Base-by-base conservation (phyloP, 2,329 filamentous ascomycete genomes). In the Stagonosporopsis vannaccii region DNA sequence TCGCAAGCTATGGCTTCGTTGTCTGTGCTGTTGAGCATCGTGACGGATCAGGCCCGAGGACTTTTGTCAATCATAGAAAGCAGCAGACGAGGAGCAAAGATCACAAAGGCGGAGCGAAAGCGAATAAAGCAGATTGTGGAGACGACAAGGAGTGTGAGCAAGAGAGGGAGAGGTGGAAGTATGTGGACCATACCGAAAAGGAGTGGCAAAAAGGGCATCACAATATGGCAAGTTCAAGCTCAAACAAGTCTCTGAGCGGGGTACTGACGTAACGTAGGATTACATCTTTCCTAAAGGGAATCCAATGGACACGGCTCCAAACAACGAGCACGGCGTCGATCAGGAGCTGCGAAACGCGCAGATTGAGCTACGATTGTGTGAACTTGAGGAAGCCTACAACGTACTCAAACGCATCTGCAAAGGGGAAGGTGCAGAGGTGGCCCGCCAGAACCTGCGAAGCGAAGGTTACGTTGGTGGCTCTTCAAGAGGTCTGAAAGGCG, bases 1-100 rank as follows among this genome's bases (percentile, higher is more conserved):
- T 90, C 61, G 87, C 86, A 0, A 87, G 84, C 66, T 86, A 87
- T 61, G 86, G 87, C 0, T 87, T 89, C 62, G 77, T 90, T 0
- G 85, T 90, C 0, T 82, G 86, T 30, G 85, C 86, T 0, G 67
- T 90, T 22, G 87, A 90, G 71, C 87, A 90, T 69, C 75, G 87
- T 25, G 87, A 89, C 67, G 87, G 87, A 0, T 86, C 83, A 51
- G 85, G 85, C 3, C 85, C 87, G 4, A 77, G 86, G 43, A 85
- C 84, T 0, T 85, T 83, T 56, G 80, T 89, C 53, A 89, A 87
- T 62, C 79, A 87, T 41, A 77, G 79, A 0, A 76, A 77, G 43
- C 65, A 77, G 19, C 30, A 46, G 1, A 59, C 53, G 6, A 50
- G 41, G 9, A 64, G 54, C 15, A 66, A 65, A 12, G 58, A 62